A percentile compares a stretch with the other conserved stretches of the same genome.
Evolutionary conservation across 1,284 basidiomycete genomes (phyloP).

Genomic region (Flammula alnicola): DNA sequence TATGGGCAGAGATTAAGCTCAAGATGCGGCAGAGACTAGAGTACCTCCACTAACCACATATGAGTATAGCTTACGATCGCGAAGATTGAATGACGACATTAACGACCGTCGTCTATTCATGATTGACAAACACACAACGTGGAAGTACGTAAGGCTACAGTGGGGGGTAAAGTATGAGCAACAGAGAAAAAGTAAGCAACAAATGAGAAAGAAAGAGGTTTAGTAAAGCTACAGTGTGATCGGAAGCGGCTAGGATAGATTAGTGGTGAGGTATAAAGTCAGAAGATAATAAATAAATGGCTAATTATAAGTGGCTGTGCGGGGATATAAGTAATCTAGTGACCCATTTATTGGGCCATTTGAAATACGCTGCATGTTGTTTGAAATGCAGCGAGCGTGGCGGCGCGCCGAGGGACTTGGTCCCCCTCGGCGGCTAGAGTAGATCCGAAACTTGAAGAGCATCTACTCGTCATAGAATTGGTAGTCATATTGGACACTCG

Average conservation of each 20-base stretch:
- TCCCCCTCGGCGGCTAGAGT: no score
- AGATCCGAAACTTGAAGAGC: background rate
- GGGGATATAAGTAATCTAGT: background rate
- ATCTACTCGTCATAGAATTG: conserved; percentile 60
- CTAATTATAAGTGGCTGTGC: background rate
- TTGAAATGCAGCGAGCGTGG: no score
- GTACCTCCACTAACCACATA: no score
- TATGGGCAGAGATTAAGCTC: no score
- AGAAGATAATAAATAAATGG: background rate
- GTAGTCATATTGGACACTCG: conserved; percentile 67
- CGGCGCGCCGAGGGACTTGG: no score
- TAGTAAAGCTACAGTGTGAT: conserved; percentile 4
- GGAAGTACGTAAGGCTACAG: conserved; percentile 27
- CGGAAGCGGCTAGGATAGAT: background rate
- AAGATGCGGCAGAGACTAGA: no score
- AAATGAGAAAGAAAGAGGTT: background rate
- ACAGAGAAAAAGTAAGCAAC: background rate
- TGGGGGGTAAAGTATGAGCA: conserved; percentile 1
- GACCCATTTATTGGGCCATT: background rate
- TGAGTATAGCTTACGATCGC: no score
- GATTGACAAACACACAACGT: background rate
- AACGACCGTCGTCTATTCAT: no score
- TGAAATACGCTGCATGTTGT: background rate
- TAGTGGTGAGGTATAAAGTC: conserved; percentile 2
- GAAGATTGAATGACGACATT: no score